Evolutionary conservation across 208 protist species (phyloP), one percentile per base, ranked within the genome.

Genomic region (Herpetomonas tarakana): DNA sequence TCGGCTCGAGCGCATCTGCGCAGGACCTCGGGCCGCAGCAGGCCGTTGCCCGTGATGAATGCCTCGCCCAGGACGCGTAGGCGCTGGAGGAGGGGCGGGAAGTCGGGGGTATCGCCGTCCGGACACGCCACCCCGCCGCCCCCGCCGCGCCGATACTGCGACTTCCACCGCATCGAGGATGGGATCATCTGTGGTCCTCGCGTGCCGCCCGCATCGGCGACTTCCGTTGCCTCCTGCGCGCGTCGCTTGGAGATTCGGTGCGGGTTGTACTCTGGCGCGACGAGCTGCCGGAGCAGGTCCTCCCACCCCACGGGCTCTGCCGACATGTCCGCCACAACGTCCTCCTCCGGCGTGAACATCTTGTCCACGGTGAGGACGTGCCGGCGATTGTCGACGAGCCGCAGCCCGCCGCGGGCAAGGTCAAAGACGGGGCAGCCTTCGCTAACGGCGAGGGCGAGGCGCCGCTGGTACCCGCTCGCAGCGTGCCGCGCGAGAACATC

Each of bases 351-450:
- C 2, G 61, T 56, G 21, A 78, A 81, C n/a, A 94, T 58, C 28
- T 77, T 25, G 16, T 60, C 54, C 21, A 94, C 81, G 69, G 89
- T 76, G 26, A 72, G 80, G 12, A 94, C 58, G 57, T 82, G 62
- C 31, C 74, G 74, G 35, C 75, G 71, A 24, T 73, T 62, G 68
- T 94, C 88, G n/a, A 94, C 80, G n/a, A 94, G 74, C 26, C 83
- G 88, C 58, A 94, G 39, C 12, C 81, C 82, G 31, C 85, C 85
- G 22, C 73, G 72, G 12, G 84, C 76, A 3, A 94, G 39, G 57
- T 94, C 88, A 61, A 94, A 94, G 51, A 88, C 79, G n/a, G 78
- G 72, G 44, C 88, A 78, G 14, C 85, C 83, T 62, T 92, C 78
- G 3, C 79, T 81, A 18, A 94, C 75, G 0, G 88, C 85, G 38